Evolutionary conservation across 768 basidiomycete genomes (phyloP), one percentile per base, ranked within the genome.

Genomic region (Mycena rosella): DNA sequence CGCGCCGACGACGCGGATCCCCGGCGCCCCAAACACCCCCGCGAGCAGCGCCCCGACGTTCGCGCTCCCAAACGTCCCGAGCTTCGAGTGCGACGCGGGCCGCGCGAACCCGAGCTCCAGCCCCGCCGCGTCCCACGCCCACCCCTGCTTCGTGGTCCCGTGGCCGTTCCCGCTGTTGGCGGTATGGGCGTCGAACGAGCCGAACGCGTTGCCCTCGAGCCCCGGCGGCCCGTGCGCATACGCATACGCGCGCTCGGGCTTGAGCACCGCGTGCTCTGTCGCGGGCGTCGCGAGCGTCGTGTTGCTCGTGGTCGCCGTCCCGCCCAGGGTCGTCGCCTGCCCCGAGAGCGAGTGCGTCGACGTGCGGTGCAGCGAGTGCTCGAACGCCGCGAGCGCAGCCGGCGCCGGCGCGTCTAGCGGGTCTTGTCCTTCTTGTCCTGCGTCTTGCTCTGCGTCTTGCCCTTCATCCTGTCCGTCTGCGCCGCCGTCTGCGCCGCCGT

Each of bases 401-500:
- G 70, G 70, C 22, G 70, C 70, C 10, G 70, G 70, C 17, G 34
- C 10, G 44, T 71, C 70, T 1, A 71, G 63, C n/a, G 70, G 70
- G 55, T 71, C 70, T n/a, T n/a, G n/a, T n/a, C n/a, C n/a, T n/a
- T n/a, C n/a, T n/a, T n/a, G n/a, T n/a, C n/a, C n/a, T n/a, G n/a
- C n/a, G n/a, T n/a, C n/a, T n/a, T n/a, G n/a, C n/a, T n/a, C n/a
- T n/a, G n/a, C n/a, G n/a, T n/a, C n/a, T n/a, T n/a, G n/a, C n/a
- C n/a, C n/a, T n/a, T n/a, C 7, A 5, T 20, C 27, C 24, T 26
- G 11, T 34, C n/a, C n/a, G n/a, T n/a, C n/a, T n/a, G n/a, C n/a
- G n/a, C n/a, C n/a, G n/a, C 24, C 36, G 36, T 40, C 45, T 26
- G 27, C 27, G 29, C 11, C 10, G 52, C 40, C 30, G 15, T 22